phyloP scores from a whole-genome alignment of 2,329 filamentous ascomycete genomes.

The Phialophora macrospora region DNA sequence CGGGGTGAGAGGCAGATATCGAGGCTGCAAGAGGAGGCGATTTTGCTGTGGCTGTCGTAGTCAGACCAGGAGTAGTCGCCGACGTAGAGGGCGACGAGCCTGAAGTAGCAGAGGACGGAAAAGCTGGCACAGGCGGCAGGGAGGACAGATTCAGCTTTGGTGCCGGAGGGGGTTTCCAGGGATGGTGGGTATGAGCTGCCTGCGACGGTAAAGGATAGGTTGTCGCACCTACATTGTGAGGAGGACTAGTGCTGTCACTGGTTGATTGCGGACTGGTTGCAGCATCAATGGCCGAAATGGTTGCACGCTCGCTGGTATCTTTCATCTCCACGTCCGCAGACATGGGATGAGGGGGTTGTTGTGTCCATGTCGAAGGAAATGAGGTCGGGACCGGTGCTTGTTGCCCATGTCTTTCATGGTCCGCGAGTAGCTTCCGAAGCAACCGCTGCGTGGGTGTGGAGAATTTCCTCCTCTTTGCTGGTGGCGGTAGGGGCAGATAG shows the following conservation, averaged over 20 bases:
- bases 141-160: constrained; percentile 48
- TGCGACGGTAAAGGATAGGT: constrained; percentile 39
- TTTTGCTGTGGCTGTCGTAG: constrained; percentile 43
- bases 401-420: constrained; percentile 47
- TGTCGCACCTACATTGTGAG: constrained; percentile 26
- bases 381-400: constrained; percentile 30
- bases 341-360: constrained; percentile 31
- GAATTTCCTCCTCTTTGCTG: constrained; percentile 43
- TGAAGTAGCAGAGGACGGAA: constrained; percentile 38
- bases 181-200: constrained; percentile 37
- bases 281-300: constrained; percentile 1
- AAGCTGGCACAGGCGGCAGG: constrained; percentile 38
- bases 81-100: constrained; percentile 41
- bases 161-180: constrained; percentile 35
- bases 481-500: constrained; percentile 41
- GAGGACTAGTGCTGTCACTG: constrained; percentile 19
- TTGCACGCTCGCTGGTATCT: constrained; percentile 41
- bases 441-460: constrained; percentile 51
- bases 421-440: constrained; percentile 49
- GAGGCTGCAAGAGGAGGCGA: constrained; percentile 43
- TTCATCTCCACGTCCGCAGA: constrained; percentile 54
- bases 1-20: constrained; percentile 39
- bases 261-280: not conserved
- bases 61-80: constrained; percentile 37
- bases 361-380: constrained; percentile 15